Conservation (phyloP, 2,329 filamentous ascomycete species). For the Penicillium sp. region DNA sequence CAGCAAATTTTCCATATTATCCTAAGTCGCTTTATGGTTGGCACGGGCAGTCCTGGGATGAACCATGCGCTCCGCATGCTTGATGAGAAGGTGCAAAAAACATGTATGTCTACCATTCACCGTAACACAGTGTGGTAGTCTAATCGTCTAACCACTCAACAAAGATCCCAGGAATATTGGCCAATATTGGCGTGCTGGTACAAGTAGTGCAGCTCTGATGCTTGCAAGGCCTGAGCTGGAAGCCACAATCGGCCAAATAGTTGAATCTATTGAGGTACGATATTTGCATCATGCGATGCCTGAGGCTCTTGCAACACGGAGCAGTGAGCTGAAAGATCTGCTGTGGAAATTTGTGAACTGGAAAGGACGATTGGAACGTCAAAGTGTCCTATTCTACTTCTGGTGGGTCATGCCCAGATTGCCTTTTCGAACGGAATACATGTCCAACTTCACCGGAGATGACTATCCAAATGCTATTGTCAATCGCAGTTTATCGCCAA, state of each 20-base stretch:
- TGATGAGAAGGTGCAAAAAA: conserved; percentile 4
- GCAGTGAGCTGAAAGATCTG: conserved; percentile 4
- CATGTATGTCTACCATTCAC: conserved; percentile 6
- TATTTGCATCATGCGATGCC: neutral
- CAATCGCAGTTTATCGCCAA: conserved; percentile 13
- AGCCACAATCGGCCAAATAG: neutral
- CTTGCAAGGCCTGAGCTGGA: neutral
- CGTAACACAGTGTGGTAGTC: no score
- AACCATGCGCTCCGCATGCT: neutral
- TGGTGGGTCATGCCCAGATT: conserved; percentile 4
- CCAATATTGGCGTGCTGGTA: conserved; percentile 22
- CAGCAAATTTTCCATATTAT: conserved; percentile 1
- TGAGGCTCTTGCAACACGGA: neutral
- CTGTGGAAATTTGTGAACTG: conserved; percentile 15
- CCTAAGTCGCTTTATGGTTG: conserved; percentile 2
- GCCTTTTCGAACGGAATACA: conserved; percentile 1
- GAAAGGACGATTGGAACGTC: conserved; percentile 21
- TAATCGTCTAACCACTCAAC: neutral
- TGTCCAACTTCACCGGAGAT: conserved; percentile 1
- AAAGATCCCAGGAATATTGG: conserved; percentile 12
- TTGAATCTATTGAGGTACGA: neutral
- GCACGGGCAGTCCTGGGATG: neutral
- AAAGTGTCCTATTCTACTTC: conserved; percentile 16
- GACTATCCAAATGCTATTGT: neutral
- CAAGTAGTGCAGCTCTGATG: conserved; percentile 10